Evolutionary conservation across 169 alveolate species (phyloP), one percentile per base, ranked within the genome.

Genomic region (Miamiensis avidus): DNA sequence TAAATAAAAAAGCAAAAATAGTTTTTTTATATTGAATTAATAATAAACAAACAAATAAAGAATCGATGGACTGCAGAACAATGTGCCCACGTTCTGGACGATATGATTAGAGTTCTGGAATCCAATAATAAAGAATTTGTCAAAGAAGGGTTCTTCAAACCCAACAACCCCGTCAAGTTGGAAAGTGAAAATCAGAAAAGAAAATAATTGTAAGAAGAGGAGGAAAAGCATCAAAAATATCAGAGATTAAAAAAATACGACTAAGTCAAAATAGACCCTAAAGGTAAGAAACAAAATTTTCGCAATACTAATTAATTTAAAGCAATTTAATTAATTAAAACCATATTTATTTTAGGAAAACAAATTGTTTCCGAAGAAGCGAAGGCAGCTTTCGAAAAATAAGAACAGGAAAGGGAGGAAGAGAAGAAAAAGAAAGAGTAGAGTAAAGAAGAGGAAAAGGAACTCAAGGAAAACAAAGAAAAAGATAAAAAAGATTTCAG

Each of bases 11-110:
- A 11, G 4, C 26, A 49, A 11, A 49, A 49, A 49, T 49, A 49
- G 4, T 49, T 49, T 49, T 49, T 49, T 4, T 49, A 49, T 49
- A 11, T 49, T n/a, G n/a, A n/a, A n/a, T n/a, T n/a, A n/a, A n/a
- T n/a, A n/a, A n/a, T n/a, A n/a, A n/a, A n/a, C n/a, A n/a, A n/a
- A n/a, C n/a, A n/a, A n/a, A n/a, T n/a, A n/a, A n/a, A 49, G 69
- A 20, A 79, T 64, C 31, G 76, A 20, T 79, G 65, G 30, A 79
- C 84, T 79, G 84, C 84, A 0, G 84, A 79, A 64, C 29, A 79
- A 49, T 25, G 31, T 29, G 84, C 76, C 20, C 64, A 25, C 64
- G 34, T 69, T 49, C 64, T 79, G 29, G 84, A 79, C 64, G 84
- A 79, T 65, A 31, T 79, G 25, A 49, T 79, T 15, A 79, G 34